These are phyloP conservation scores for Paramecium biaurelia DNA, from an alignment of 73 alveolate species.

Conservation along the genomic window DNA sequence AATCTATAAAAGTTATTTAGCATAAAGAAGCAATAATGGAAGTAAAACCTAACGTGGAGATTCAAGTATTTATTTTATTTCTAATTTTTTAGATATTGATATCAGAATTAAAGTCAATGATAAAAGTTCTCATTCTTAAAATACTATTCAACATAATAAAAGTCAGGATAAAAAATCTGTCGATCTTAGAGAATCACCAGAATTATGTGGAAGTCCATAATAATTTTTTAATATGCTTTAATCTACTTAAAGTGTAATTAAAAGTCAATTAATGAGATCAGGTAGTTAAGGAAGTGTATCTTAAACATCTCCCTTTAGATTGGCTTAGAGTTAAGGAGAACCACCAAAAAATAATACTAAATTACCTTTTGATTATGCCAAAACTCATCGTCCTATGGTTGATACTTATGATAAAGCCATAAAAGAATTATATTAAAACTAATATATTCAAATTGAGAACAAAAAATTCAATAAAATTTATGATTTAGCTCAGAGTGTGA, in stretches of 20 bases:
- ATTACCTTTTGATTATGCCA: neutral
- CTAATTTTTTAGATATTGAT: neutral
- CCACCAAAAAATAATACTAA: neutral
- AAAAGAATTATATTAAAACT: neutral
- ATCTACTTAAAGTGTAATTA: neutral
- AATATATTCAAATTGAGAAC: neutral
- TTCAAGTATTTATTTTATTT: neutral
- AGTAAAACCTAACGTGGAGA: conserved; percentile 44
- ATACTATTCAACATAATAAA: neutral
- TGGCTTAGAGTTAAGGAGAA: neutral
- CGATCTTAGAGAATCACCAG: neutral
- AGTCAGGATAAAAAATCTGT: neutral
- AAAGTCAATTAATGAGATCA: neutral
- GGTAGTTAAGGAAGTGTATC: conserved; percentile 28
- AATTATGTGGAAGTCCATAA: neutral
- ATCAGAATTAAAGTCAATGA: neutral
- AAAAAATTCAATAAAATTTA: neutral
- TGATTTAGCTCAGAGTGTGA: neutral
- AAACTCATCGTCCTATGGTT: conserved; percentile 5
- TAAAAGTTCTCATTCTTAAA: conserved; percentile 3
- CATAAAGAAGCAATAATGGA: conserved; percentile 8
- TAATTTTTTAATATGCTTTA: neutral
- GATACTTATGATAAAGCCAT: conserved; percentile 17
- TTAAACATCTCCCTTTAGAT: neutral
- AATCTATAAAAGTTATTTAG: conserved; percentile 27